Evolutionary conservation across 1,139 yeast genomes (phyloP).

Genomic region (Suhomyces taliae): DNA sequence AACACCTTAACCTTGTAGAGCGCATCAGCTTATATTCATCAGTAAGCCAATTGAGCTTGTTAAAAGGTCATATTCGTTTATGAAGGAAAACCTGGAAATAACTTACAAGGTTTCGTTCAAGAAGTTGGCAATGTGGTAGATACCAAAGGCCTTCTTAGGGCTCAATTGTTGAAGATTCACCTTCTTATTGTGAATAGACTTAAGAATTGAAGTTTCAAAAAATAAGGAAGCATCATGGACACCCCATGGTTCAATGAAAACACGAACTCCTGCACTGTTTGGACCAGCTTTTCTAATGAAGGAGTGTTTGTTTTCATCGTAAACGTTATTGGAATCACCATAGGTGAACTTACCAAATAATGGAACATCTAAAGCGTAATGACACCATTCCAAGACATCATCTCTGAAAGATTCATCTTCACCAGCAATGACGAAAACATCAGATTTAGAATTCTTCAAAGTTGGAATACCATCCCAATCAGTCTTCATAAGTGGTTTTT

Average conservation of each 20-base stretch:
- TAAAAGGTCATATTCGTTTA: too few species aligned
- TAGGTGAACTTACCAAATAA: slow-evolving; percentile 20
- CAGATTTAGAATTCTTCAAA: slow-evolving; percentile 25
- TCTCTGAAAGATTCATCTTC: slow-evolving; percentile 49
- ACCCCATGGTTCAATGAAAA: slow-evolving; percentile 46
- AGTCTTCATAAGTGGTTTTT: slow-evolving; percentile 13
- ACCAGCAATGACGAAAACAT: slow-evolving; percentile 36
- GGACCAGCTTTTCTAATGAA: slow-evolving; percentile 15
- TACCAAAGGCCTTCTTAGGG: slow-evolving; percentile 27
- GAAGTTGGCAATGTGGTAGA: slow-evolving; percentile 26
- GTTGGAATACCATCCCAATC: slow-evolving; percentile 41
- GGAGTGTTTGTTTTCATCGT: slow-evolving; percentile 20
- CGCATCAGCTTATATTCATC: too few species aligned
- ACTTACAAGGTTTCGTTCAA: slow-evolving; percentile 22
- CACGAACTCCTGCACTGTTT: slow-evolving; percentile 19
- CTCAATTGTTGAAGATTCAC: slow-evolving; percentile 9
- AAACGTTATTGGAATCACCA: slow-evolving; percentile 28
- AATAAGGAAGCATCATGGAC: slow-evolving; percentile 41
- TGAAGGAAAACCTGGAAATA: not conserved
- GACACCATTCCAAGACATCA: slow-evolving; percentile 39
- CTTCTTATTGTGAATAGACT: slow-evolving; percentile 5
- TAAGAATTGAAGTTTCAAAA: slow-evolving; percentile 27
- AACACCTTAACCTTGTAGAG: too few species aligned
- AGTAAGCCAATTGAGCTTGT: too few species aligned
- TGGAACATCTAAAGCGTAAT: slow-evolving; percentile 33